A percentile compares a stretch with the other conserved stretches of the same genome.
Conservation (phyloP, 345 rosid genomes). For the Hibiscus mutabilis region DNA sequence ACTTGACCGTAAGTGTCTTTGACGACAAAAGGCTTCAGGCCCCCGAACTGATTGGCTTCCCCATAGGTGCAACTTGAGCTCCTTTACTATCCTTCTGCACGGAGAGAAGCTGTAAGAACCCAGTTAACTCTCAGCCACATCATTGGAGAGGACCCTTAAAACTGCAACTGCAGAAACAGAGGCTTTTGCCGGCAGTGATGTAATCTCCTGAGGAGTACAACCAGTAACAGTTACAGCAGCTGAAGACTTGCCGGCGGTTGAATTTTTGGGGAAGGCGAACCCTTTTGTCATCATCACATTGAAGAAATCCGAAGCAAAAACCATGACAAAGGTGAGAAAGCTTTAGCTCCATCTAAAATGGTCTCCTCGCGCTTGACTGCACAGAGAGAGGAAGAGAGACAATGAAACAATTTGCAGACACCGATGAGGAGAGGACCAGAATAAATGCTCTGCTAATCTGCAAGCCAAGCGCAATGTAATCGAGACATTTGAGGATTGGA, state of each 20-base stretch:
- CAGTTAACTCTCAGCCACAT: slow-evolving; percentile 48
- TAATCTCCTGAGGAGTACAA: slow-evolving; percentile 80
- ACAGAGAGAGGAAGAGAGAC: not conserved
- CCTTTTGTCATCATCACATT: slow-evolving; percentile 62
- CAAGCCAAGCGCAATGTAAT: not conserved
- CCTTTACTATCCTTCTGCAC: slow-evolving; percentile 51
- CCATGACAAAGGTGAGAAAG: slow-evolving; percentile 66
- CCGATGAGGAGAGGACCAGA: no score
- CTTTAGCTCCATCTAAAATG: slow-evolving; percentile 64
- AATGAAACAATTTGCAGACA: not conserved
- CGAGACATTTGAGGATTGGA: not conserved
- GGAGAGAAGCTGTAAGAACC: slow-evolving; percentile 48
- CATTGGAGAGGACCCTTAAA: slow-evolving; percentile 65
- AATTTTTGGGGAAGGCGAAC: slow-evolving; percentile 74
- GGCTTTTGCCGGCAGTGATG: slow-evolving; percentile 28
- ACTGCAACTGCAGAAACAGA: slow-evolving; percentile 32
- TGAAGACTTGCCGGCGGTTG: slow-evolving; percentile 63
- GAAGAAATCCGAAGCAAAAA: slow-evolving; percentile 62
- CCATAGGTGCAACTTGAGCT: slow-evolving; percentile 82
- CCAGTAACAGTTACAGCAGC: slow-evolving; percentile 68
- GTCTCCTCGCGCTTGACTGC: slow-evolving; percentile 43
- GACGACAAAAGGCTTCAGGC: slow-evolving; percentile 86
- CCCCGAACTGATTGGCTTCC: slow-evolving; percentile 59
- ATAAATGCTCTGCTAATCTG: not conserved
- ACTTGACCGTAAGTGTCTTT: slow-evolving; percentile 63